Conservation (phyloP, 2,329 filamentous ascomycete species). For the Periconia digitata region DNA sequence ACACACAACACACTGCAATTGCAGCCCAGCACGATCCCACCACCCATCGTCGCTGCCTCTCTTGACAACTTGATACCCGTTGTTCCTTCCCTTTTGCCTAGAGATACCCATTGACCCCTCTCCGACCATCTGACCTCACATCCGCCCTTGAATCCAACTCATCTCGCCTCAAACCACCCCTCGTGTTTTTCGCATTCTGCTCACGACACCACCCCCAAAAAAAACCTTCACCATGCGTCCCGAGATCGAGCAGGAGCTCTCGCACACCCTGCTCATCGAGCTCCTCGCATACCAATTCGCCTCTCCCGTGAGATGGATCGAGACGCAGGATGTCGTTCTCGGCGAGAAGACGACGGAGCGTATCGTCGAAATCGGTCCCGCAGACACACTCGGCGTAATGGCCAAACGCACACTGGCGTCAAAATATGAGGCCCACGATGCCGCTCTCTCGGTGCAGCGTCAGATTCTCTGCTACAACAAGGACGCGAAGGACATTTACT, state of each 20-base stretch:
- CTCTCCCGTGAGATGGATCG: conserved; percentile 98
- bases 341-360: conserved; percentile 94
- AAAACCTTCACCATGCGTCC: conserved; percentile 73
- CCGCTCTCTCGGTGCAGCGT: conserved; percentile 91
- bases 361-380: conserved; percentile 95
- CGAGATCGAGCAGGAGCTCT: conserved; percentile 98
- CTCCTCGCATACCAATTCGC: conserved; percentile 99
- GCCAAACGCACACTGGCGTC: conserved; percentile 91
- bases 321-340: conserved; percentile 99
- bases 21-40: conserved; percentile 1
- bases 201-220: conserved; percentile 10
- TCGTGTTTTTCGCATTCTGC: not conserved
- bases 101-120: conserved; percentile 12
- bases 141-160: conserved; percentile 8
- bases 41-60: conserved; percentile 5
- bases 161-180: conserved; percentile 14
- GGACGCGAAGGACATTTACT: conserved; percentile 98
- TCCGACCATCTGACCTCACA: not conserved
- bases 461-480: conserved; percentile 99
- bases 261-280: conserved; percentile 97
- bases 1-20: conserved; percentile 4
- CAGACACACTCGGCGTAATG: conserved; percentile 96
- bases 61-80: conserved; percentile 4
- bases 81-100: conserved; percentile 6
- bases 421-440: conserved; percentile 98